Evolutionary conservation across 208 protist genomes (phyloP).

Genomic region (Leishmania aethiopica): DNA sequence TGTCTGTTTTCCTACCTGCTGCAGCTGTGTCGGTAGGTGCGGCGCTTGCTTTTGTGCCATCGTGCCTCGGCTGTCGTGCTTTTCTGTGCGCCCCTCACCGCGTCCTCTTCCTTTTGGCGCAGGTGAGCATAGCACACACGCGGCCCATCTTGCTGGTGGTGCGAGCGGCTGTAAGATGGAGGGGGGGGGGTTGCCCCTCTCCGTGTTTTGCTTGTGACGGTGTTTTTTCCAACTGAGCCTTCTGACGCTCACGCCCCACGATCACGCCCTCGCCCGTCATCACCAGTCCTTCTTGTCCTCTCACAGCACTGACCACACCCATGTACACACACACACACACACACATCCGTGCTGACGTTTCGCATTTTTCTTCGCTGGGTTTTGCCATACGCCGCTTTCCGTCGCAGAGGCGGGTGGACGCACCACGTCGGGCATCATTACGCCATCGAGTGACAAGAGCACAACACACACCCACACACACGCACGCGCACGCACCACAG

Average conservation of each 20-base stretch:
- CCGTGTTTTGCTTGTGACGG: not conserved
- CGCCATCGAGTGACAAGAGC: not conserved
- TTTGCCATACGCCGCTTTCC: not conserved
- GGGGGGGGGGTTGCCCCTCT: too few species aligned
- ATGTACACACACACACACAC: not conserved
- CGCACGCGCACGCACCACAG: not conserved
- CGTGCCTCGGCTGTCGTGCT: not conserved
- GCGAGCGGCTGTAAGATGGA: not conserved
- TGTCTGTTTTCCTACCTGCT: not conserved
- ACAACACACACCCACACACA: not conserved
- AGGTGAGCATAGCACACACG: not conserved
- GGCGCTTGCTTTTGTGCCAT: not conserved
- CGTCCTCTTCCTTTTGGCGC: not conserved
- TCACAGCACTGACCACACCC: not conserved
- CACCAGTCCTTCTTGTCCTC: not conserved
- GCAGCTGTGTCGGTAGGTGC: not conserved
- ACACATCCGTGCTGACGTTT: not conserved
- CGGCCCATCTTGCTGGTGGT: not conserved
- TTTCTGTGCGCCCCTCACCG: not conserved
- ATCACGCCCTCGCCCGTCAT: not conserved
- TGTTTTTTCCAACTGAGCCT: not conserved
- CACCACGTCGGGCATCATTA: conserved; percentile 3
- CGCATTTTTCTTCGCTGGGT: not conserved
- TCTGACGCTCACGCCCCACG: too few species aligned
- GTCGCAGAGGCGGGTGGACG: not conserved